phyloP scores from a whole-genome alignment of 106 monocot genomes.

The Allium cepa region DNA sequence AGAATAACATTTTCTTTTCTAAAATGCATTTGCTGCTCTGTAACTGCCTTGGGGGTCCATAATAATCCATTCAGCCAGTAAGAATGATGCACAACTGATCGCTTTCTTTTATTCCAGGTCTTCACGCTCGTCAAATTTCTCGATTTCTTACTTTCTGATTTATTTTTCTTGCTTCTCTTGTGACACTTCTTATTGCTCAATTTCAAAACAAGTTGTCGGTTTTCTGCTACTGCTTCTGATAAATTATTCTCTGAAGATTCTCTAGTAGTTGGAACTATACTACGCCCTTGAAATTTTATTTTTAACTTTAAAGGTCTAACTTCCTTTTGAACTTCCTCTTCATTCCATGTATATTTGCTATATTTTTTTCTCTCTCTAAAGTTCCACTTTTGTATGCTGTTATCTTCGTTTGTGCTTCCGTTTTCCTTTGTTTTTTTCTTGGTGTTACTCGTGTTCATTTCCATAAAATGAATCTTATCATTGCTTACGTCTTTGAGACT shows the following conservation, averaged over 20 bases:
- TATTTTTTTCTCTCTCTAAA: not conserved
- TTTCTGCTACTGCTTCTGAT: slow-evolving; percentile 6
- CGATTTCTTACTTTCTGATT: slow-evolving; percentile 11
- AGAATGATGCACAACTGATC: slow-evolving; percentile 45
- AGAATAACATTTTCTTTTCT: slow-evolving; percentile 52
- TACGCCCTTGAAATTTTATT: slow-evolving; percentile 12
- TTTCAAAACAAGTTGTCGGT: slow-evolving; percentile 8
- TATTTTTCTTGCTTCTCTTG: slow-evolving; percentile 18
- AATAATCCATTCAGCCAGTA: slow-evolving; percentile 86
- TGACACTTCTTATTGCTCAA: slow-evolving; percentile 6
- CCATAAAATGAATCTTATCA: too few species aligned
- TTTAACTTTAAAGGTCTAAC: slow-evolving; percentile 1
- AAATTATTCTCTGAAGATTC: slow-evolving; percentile 16
- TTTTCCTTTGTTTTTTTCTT: too few species aligned
- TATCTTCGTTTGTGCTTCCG: too few species aligned
- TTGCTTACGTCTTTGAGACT: not conserved
- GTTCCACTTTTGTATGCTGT: not conserved
- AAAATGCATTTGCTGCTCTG: slow-evolving; percentile 44
- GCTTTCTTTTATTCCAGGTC: slow-evolving; percentile 46
- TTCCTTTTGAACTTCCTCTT: slow-evolving; percentile 2
- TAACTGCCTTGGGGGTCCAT: slow-evolving; percentile 43
- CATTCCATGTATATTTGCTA: not conserved
- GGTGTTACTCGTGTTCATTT: too few species aligned
- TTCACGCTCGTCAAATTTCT: slow-evolving; percentile 10
- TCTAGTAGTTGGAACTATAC: slow-evolving; percentile 17